Evolutionary conservation across 164 flowering plant genomes (phyloP).

Genomic region (Akebia trifoliata): DNA sequence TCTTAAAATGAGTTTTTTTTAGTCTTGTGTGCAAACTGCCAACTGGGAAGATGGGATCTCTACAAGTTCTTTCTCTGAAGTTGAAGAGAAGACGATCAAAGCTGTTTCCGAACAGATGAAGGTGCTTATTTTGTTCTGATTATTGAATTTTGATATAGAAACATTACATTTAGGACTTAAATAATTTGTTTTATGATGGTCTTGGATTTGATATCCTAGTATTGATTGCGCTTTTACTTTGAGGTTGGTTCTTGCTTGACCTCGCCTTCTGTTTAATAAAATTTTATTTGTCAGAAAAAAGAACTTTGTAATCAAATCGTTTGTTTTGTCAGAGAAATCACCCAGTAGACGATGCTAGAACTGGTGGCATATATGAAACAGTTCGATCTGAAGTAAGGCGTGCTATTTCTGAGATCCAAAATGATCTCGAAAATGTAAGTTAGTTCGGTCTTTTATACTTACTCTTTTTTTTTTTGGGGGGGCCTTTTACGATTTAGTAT

Average conservation of each 20-base stretch:
- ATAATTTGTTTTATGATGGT: not conserved
- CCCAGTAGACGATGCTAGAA: slow-evolving; percentile 21
- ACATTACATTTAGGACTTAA: not conserved
- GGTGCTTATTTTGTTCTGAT: slow-evolving; percentile 18
- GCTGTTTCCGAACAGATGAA: slow-evolving; percentile 54
- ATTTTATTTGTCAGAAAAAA: not conserved
- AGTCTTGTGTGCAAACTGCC: slow-evolving; percentile 28
- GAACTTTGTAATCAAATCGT: slow-evolving; percentile 1
- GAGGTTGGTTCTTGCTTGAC: too few relatives aligned
- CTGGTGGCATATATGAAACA: slow-evolving; percentile 46
- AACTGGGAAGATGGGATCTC: slow-evolving; percentile 49
- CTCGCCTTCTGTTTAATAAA: too few relatives aligned
- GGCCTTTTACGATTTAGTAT: not conserved
- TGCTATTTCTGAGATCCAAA: slow-evolving; percentile 56
- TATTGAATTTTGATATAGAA: not conserved
- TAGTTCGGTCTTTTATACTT: not conserved
- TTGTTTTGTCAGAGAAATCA: slow-evolving; percentile 32
- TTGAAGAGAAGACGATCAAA: slow-evolving; percentile 60
- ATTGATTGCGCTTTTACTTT: not conserved
- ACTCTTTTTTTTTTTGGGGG: not conserved
- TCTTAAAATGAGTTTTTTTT: not conserved
- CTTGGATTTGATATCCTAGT: slow-evolving; percentile 1
- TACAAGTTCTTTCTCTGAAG: slow-evolving; percentile 47
- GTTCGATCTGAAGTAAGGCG: slow-evolving; percentile 61
- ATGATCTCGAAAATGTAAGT: slow-evolving; percentile 49